Evolutionary conservation across 305 asterid genomes (phyloP).

Genomic region (Solanum chacoense): DNA sequence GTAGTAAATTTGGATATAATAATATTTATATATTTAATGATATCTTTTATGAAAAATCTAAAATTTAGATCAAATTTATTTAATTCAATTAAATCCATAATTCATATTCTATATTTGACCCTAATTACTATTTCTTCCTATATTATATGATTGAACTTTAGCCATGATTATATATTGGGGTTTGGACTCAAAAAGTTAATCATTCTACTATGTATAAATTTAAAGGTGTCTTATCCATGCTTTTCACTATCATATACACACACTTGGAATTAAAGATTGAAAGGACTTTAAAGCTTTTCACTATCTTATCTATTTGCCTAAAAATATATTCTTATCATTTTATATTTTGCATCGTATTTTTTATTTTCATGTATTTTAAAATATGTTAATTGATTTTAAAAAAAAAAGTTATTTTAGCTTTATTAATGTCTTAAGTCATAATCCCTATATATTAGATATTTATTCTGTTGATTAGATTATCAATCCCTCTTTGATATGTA

Average conservation of each 20-base stretch:
- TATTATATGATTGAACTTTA: not conserved
- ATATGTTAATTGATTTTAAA: not conserved
- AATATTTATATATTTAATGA: too few species aligned
- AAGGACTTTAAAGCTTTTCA: conserved; percentile 12
- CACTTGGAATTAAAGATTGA: not conserved
- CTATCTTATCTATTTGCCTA: not conserved
- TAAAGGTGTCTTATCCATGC: not conserved
- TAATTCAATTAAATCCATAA: too few species aligned
- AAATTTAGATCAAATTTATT: too few species aligned
- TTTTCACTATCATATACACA: not conserved
- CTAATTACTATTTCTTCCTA: not conserved
- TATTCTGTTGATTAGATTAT: too few species aligned
- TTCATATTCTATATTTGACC: not conserved
- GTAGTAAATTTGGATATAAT: not conserved
- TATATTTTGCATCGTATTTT: not conserved
- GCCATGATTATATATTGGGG: too few species aligned
- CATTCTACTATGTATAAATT: not conserved
- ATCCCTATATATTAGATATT: too few species aligned
- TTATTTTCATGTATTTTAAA: not conserved
- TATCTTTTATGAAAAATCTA: not conserved
- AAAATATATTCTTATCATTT: not conserved
- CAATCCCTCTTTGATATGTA: not conserved
- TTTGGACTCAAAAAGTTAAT: not conserved
- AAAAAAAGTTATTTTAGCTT: not conserved
- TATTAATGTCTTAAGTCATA: not conserved